Evolutionary conservation across 768 basidiomycete genomes (phyloP), one percentile per base, ranked within the genome.

Genomic region (Rossbeevera mucosa): DNA sequence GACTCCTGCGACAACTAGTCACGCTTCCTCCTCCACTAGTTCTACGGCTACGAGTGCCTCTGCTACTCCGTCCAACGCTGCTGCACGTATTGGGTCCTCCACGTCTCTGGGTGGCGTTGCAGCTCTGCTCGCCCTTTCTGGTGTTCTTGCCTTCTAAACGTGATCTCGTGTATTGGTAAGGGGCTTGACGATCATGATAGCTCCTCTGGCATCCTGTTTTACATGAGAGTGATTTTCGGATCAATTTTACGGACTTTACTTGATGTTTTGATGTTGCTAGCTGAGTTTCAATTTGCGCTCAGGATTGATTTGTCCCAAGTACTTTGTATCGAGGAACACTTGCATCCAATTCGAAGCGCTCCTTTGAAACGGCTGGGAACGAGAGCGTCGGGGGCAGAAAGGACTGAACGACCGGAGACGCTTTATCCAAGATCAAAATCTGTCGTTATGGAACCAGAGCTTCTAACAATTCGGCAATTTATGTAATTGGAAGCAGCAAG

Each of bases 41-140:
- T 31, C 31, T 31, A 31, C 16, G 16, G 3, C 31, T 31, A 31
- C 31, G 3, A 36, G 57, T 1, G 6, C 57, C 0, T 29, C 59
- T 5, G 14, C 63, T 0, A 55, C 67, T 20, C 7, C 66, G 1
- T 59, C 52, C 29, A 56, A 29, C 0, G 66, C 63, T 20, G 68
- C 66, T 7, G 43, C 47, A 14, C 64, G 66, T 14, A 20, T 57
- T 3, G 64, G 56, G 4, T 52, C 61, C 9, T 56, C 63, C 5
- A 30, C 47, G 14, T 58, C 68, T n/a, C 29, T 68, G 3, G 57
- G 52, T 30, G 54, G 62, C 33, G 24, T 54, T 9, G 59, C 61
- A 2, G 56, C 56, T 6, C 2, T 67, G 18, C 43, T 68, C 30
- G 57, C 26, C 4, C 59, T 65, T 8, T 58, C 58, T 29, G 64